Evolutionary conservation across 2,329 filamentous ascomycete species (phyloP), one percentile per base, ranked within the genome.

Genomic region (Aspergillus pseudoglaucus): DNA sequence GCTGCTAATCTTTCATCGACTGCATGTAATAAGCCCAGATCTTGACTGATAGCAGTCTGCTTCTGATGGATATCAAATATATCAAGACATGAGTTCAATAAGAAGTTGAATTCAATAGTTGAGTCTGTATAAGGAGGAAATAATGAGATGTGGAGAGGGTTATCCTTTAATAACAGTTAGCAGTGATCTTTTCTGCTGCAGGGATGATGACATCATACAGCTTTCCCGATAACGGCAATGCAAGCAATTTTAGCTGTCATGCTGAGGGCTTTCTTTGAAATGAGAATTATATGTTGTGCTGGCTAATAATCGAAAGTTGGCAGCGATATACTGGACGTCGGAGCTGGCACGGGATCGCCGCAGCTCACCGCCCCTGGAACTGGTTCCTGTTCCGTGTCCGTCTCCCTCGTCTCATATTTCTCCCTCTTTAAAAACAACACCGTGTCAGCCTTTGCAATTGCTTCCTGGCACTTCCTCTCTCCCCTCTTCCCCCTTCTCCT

Each of bases 1-100:
- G 90, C 87, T 32, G 90, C 90, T 42, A 97, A 79, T 22, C 90
- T 82, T 72, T 98, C 91, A 73, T 97, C 93, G 50, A 97, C 79
- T 50, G 90, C 90, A 72, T 97, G 91, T 44, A 98, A 79, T 10
- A 97, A 80, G 25, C 93, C 91, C 56, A 93, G 85, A 66, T 97
- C 91, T 59, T 93, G 90, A 44, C 88, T 87, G 50, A 81, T 73
- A 18, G 80, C 81, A 60, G 86, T 85, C 61, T 83, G 79, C 46
- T 85, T 85, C 55, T 88, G 79, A 49, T 90, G 88, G 51, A 90
- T 82, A 60, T 93, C 88, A 70, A 98, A 96, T 55, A 97, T 84
- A 71, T 98, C 93, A 57, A 98, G 43, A 22, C 43, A 45, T 25
- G 43, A 45, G n/a, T 45, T 45, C n/a, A 45, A 25, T 14, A 42